These are phyloP conservation scores for Paraphoma chrysanthemicola DNA, from an alignment of 2,329 filamentous ascomycete genomes.

Conservation along the genomic window DNA sequence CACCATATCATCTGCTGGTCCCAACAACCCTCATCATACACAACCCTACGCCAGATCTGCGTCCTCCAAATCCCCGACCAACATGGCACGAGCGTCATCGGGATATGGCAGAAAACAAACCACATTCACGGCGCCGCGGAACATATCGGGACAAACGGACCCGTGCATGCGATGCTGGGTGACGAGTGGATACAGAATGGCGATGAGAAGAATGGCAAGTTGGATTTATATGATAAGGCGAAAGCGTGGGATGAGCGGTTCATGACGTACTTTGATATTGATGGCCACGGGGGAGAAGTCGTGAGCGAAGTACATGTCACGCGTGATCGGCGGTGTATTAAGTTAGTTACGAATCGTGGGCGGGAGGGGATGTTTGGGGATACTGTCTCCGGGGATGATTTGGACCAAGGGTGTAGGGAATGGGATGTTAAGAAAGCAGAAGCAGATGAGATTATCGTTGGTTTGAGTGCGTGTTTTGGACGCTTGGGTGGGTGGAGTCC, in stretches of 20 bases:
- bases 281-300: slow-evolving; percentile 21
- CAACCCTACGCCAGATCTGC: slow-evolving; percentile 6
- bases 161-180: background rate
- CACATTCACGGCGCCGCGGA: background rate
- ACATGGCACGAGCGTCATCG: background rate
- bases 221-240: background rate
- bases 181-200: too few relatives aligned
- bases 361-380: slow-evolving; percentile 17
- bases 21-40: background rate
- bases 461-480: slow-evolving; percentile 14
- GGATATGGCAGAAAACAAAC: background rate
- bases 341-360: slow-evolving; percentile 19
- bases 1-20: slow-evolving; percentile 15
- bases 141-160: background rate
- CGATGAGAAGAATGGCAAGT: background rate
- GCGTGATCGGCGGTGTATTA: slow-evolving; percentile 13
- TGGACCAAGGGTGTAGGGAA: background rate
- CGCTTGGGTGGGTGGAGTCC: slow-evolving; percentile 13
- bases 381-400: background rate
- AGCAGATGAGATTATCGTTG: slow-evolving; percentile 13
- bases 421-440: slow-evolving; percentile 13
- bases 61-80: slow-evolving; percentile 4
- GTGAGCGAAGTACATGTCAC: slow-evolving; percentile 24
- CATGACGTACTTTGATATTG: slow-evolving; percentile 16
- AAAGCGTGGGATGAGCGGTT: slow-evolving; percentile 3